Evolutionary conservation across 179 eudicot species (phyloP), one percentile per base, ranked within the genome.

Genomic region (Drosera spatulata): DNA sequence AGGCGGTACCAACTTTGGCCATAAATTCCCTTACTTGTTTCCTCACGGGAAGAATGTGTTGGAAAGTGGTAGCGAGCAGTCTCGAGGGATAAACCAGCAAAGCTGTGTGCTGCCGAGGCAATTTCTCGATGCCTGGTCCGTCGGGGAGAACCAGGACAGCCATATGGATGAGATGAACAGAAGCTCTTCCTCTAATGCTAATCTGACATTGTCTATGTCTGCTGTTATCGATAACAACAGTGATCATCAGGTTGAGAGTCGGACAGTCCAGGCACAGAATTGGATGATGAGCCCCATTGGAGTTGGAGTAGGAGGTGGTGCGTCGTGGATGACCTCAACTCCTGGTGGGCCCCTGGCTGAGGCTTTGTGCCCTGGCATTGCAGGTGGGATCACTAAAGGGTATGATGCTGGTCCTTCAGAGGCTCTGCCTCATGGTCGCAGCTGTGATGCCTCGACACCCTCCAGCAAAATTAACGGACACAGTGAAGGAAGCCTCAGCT

Each of bases 311-410:
- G 33, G 33, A 22, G 56, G 61, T 49, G 11, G 45, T 11, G 63
- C 53, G 14, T 55, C 74, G 50, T 85, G 82, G 80, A 71, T 69
- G 52, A 62, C 64, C 15, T 42, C 66, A 0, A 11, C 60, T 60
- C 50, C 78, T 0, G 95, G 97, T 45, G 95, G 95, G 22, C 97
- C 97, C 3, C 65, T 89, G 12, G 97, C 85, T 4, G 97, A 89
- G 75, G 94, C 73, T 8, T 61, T 89, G n/a, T 62, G 76, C 42
- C 77, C 52, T 2, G 66, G 66, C 11, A 53, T 53, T 41, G 12
- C 66, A 2, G 48, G 53, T 10, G 22, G 37, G 10, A 22, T 22
- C 33, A 39, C 41, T 14, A 46, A 53, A 53, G 56, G 66, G 38
- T 44, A 58, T 51, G 13, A 33, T 61, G 50, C 3, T 22, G 41